Evolutionary conservation across 2,329 filamentous ascomycete species (phyloP).

Genomic region (Fusarium staphyleae): DNA sequence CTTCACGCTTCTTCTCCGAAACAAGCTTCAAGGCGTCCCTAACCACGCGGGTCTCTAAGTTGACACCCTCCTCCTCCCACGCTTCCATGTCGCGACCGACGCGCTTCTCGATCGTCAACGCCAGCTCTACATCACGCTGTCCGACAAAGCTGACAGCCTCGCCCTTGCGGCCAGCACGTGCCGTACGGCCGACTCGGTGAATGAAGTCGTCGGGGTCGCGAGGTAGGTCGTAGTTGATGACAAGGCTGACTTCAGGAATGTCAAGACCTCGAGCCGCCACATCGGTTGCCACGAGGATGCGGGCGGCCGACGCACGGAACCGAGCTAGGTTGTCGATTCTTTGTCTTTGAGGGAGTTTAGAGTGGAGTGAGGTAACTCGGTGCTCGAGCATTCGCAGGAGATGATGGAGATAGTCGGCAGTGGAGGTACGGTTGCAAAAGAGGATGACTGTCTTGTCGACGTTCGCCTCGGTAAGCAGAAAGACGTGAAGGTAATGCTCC

Average conservation of each 20-base stretch:
- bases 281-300: conserved; percentile 93
- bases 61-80: conserved; percentile 91
- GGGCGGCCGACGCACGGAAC: conserved; percentile 87
- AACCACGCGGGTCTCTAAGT: conserved; percentile 88
- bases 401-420: conserved; percentile 88
- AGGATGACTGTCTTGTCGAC: conserved; percentile 81
- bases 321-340: conserved; percentile 86
- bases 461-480: conserved; percentile 82
- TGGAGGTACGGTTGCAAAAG: conserved; percentile 91
- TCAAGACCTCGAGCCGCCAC: conserved; percentile 94
- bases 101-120: conserved; percentile 87
- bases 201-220: conserved; percentile 98
- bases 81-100: conserved; percentile 81
- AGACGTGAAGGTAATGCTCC: conserved; percentile 91
- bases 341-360: conserved; percentile 82
- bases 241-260: conserved; percentile 88
- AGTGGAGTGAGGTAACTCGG: conserved; percentile 90
- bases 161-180: conserved; percentile 85
- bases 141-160: conserved; percentile 88
- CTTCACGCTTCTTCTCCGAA: conserved; percentile 94
- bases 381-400: conserved; percentile 85
- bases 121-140: conserved; percentile 88
- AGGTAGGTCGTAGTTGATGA: conserved; percentile 95
- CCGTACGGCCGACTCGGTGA: conserved; percentile 93
- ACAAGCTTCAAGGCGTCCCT: conserved; percentile 87